Base-by-base conservation (phyloP, 352 stramenopile genomes). In the Blastocystis sp. region DNA sequence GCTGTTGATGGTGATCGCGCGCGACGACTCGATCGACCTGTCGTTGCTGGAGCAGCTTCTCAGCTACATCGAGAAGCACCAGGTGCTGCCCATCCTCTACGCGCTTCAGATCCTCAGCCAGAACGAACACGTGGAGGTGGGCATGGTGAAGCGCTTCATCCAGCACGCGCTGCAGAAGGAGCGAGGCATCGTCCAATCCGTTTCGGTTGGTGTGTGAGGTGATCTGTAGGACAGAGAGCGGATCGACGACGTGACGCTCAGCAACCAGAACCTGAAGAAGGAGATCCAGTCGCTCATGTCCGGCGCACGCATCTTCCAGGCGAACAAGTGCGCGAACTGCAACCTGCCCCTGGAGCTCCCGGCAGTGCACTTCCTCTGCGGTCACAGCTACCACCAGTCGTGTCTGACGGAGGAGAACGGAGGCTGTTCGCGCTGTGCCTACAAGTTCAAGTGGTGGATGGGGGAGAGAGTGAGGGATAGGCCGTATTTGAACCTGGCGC, bases 341-440 rank as follows among this genome's bases (percentile, higher is more conserved):
- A 95, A 95, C 90, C 94, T 96, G 88, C 94, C 96, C 80, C 88
- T 97, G 90, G 94, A 97, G 90, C 91, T 97, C 16, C 94, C 94
- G n/a, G 94, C 94, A 0, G 94, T 97, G 59, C 94, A 96, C 85
- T 97, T 96, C 88, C 94, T 96, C 92, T 97, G 94, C 80, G 94
- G 95, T 67, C 94, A 97, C 91, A 95, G 93, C 74, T 97, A 96
- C 78, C 92, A 96, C 19, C 45, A 80, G 77, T 31, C 35, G 35
- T 88, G 63, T 88, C 37, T 88, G 3, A 12, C 69, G 13, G 37
- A 26, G 6, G 69, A 80, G 3, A 24, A 13, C 31, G 21, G 31
- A 1, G 69, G 69, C 10, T 80, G 69, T 37, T 35, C 39, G n/a
- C 69, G 69, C 21, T 80, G 69, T 33, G 69, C 69, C 24, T 80